Conservation (phyloP, 257 asterid genomes). For the Cordia subcordata region DNA sequence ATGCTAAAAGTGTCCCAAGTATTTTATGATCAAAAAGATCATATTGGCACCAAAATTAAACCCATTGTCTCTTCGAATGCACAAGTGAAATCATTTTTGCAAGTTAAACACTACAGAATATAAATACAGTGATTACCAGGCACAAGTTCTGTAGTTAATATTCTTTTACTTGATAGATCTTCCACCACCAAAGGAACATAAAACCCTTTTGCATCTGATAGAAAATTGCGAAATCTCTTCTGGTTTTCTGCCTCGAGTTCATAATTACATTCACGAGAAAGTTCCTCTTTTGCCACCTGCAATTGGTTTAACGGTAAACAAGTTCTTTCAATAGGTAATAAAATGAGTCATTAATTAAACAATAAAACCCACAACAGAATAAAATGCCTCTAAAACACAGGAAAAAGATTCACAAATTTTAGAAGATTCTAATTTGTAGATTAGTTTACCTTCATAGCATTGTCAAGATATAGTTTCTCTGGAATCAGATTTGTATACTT, state of each 20-base stretch:
- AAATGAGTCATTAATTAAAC: neutral
- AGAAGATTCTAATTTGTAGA: neutral
- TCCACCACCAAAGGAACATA: conserved; percentile 87
- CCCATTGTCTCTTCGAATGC: neutral
- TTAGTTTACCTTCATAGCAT: conserved; percentile 77
- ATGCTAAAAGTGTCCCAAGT: neutral
- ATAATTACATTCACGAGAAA: conserved; percentile 88
- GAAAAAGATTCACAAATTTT: neutral
- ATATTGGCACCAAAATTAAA: neutral
- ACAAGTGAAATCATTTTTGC: conserved; percentile 1
- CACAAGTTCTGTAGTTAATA: conserved; percentile 86
- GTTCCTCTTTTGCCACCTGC: conserved; percentile 96
- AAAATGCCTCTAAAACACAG: neutral
- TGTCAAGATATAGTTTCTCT: conserved; percentile 73
- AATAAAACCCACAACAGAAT: neutral
- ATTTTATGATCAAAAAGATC: neutral
- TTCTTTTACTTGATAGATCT: conserved; percentile 69
- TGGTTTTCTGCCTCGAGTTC: conserved; percentile 80
- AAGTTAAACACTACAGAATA: conserved; percentile 5
- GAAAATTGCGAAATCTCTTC: conserved; percentile 63
- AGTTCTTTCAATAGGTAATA: neutral
- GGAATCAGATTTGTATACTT: conserved; percentile 82
- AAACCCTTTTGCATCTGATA: conserved; percentile 50
- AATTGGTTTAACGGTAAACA: conserved; percentile 7
- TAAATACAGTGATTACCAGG: conserved; percentile 49